A percentile compares a stretch with the other conserved stretches of the same genome.
These are phyloP conservation scores for Bretschneidera sinensis DNA, from an alignment of 345 rosid genomes.

Conservation along the genomic window DNA sequence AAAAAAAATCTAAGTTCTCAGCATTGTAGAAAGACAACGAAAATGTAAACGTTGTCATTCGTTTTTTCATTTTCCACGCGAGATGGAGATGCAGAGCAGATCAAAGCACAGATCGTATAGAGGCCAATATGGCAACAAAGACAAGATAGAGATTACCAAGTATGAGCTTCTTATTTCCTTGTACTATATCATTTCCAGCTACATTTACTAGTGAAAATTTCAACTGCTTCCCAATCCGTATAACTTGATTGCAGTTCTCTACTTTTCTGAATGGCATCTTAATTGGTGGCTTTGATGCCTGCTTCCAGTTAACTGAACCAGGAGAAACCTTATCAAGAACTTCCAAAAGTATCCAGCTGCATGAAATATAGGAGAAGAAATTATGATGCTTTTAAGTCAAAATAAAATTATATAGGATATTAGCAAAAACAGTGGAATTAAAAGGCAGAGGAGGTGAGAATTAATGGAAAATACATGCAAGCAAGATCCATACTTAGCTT, in stretches of 20 bases:
- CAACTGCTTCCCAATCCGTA: conserved; percentile 70
- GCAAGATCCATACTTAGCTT: not conserved
- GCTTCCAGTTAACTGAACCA: conserved; percentile 90
- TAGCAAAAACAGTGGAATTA: too few species aligned
- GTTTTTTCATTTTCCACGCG: too few species aligned
- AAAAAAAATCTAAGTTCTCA: too few species aligned
- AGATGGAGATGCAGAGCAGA: too few species aligned
- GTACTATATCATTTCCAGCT: conserved; percentile 87
- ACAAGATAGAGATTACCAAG: conserved; percentile 50
- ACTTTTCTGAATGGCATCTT: conserved; percentile 96
- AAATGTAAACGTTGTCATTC: too few species aligned
- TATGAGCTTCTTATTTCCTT: conserved; percentile 94
- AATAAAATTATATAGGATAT: too few species aligned
- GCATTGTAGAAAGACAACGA: too few species aligned
- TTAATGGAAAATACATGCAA: too few species aligned
- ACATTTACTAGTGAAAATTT: conserved; percentile 82
- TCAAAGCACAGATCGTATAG: too few species aligned
- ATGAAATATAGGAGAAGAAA: not conserved
- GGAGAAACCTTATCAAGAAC: conserved; percentile 84
- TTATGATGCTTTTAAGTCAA: too few species aligned
- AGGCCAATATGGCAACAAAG: too few species aligned
- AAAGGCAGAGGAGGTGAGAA: too few species aligned
- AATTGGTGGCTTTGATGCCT: conserved; percentile 86
- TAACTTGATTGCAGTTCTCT: conserved; percentile 93
- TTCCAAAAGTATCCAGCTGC: conserved; percentile 87